Evolutionary conservation across 495 filamentous ascomycete species (phyloP), one percentile per base, ranked within the genome.

Genomic region (Hypoxylon crocopeplum): DNA sequence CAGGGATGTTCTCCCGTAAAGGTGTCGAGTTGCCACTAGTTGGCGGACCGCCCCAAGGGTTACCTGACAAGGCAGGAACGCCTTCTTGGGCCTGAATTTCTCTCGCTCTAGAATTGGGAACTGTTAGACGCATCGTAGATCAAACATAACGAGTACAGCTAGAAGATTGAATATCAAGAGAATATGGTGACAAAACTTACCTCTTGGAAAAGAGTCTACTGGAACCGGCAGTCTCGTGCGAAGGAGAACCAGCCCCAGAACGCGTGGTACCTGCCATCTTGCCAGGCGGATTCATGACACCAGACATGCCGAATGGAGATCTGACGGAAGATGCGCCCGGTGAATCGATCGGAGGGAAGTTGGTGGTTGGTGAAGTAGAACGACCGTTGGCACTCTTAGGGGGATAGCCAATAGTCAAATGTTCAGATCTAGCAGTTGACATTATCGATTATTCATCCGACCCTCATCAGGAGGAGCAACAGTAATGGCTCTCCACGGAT

Each of bases 11-110:
- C 76, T 98, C 94, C 56, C 94, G 89, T 51, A 98, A 82, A 56
- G 94, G 95, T 16, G 94, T 98, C 38, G 94, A 96, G 77, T 95
- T 88, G 49, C 92, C 93, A 70, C 92, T 96, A 25, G 95, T 93
- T 47, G 94, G 94, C 32, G 94, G 93, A 1, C 77, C 77, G 22
- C 92, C 93, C 94, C 95, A 98, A 21, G 93, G 85, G 70, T 89
- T 91, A 44, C 91, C 82, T 60, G 87, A 86, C 56, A 95, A 73
- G 34, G 79, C 79, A 40, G 79, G 64, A 27, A 84, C 78, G 32
- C 92, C 93, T 81, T 98, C 95, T 76, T 98, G 92, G 30, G 92
- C 92, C 77, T 98, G 95, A 58, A 98, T 97, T 71, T 98, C 94
- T 73, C 94, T 84, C 33, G 95, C 92, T 59, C 93, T 96, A 67